A percentile compares a stretch with the other conserved stretches of the same genome.
phyloP scores from a whole-genome alignment of 257 asterid species.

The Ilex aquifolium region DNA sequence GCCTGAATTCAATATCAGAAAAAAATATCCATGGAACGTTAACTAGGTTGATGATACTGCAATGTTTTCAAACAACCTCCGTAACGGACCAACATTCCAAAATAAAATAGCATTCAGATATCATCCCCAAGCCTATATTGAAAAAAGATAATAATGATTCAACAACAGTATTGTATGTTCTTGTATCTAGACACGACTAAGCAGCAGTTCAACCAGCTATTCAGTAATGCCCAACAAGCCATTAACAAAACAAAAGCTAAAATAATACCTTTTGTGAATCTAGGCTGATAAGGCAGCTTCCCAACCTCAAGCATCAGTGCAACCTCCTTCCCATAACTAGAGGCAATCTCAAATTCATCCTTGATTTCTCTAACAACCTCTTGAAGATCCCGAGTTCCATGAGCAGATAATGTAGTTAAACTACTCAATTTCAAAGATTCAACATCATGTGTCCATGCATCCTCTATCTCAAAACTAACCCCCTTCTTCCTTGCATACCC shows the following conservation, averaged over 20 bases:
- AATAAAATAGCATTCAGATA: too few relatives aligned
- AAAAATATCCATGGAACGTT: too few relatives aligned
- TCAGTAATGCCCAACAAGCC: too few relatives aligned
- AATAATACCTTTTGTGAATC: slow-evolving; percentile 60
- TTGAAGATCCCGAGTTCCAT: slow-evolving; percentile 68
- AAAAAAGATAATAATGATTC: too few relatives aligned
- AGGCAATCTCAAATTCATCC: slow-evolving; percentile 83
- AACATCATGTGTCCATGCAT: slow-evolving; percentile 48
- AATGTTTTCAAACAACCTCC: too few relatives aligned
- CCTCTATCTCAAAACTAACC: slow-evolving; percentile 84
- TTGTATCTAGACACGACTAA: too few relatives aligned
- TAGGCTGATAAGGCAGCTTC: slow-evolving; percentile 80
- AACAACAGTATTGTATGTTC: too few relatives aligned
- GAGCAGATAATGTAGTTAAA: slow-evolving; percentile 52
- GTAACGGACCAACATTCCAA: too few relatives aligned
- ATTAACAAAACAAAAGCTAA: neutral
- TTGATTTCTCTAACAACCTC: slow-evolving; percentile 91
- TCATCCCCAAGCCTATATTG: too few relatives aligned
- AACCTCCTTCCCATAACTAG: slow-evolving; percentile 81
- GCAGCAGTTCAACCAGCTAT: too few relatives aligned
- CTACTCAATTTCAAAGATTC: slow-evolving; percentile 70
- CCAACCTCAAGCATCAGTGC: slow-evolving; percentile 94
- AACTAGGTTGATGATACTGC: too few relatives aligned
- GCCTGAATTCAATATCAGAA: too few relatives aligned
- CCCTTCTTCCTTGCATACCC: slow-evolving; percentile 63